These are phyloP conservation scores for Didymella keratinophila DNA, from an alignment of 2,329 filamentous ascomycete species.

Conservation along the genomic window DNA sequence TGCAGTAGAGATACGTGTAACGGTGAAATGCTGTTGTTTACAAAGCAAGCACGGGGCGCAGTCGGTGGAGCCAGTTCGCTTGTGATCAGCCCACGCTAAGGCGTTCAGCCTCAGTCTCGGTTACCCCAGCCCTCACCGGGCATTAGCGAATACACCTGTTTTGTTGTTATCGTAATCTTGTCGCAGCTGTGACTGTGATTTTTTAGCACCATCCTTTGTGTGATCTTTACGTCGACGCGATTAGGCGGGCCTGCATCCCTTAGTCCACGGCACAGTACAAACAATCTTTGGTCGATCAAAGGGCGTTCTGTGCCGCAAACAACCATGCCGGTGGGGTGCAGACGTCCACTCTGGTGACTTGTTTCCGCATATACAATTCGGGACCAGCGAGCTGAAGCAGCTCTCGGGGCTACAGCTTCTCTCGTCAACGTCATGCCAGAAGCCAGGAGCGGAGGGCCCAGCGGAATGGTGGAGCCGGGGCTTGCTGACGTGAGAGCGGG, in stretches of 20 bases:
- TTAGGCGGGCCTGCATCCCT: constrained; percentile 7
- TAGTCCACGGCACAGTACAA: constrained; percentile 10
- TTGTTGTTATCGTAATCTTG: constrained; percentile 3
- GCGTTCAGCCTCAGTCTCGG: constrained; percentile 18
- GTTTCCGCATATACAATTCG: neutral
- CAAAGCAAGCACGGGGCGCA: constrained; percentile 7
- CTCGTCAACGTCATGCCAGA: constrained; percentile 3
- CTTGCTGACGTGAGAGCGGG: constrained; percentile 26
- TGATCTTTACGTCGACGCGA: neutral
- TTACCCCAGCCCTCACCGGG: neutral
- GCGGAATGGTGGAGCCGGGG: constrained; percentile 10
- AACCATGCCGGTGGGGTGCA: neutral
- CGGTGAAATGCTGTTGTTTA: constrained; percentile 1
- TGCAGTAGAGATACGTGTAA: constrained; percentile 3
- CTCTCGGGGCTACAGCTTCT: neutral
- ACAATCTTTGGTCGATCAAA: neutral
- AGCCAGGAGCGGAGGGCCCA: constrained; percentile 4
- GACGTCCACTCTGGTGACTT: neutral
- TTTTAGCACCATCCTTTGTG: constrained; percentile 1
- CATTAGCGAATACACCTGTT: constrained; percentile 19
- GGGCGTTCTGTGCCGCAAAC: constrained; percentile 1
- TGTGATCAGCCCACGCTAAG: constrained; percentile 11
- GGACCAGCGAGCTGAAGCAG: neutral
- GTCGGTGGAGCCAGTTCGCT: constrained; percentile 9
- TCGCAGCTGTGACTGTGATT: constrained; percentile 8